Evolutionary conservation across 345 rosid species (phyloP), one percentile per base, ranked within the genome.

Genomic region (Cardiospermum halicacabum): DNA sequence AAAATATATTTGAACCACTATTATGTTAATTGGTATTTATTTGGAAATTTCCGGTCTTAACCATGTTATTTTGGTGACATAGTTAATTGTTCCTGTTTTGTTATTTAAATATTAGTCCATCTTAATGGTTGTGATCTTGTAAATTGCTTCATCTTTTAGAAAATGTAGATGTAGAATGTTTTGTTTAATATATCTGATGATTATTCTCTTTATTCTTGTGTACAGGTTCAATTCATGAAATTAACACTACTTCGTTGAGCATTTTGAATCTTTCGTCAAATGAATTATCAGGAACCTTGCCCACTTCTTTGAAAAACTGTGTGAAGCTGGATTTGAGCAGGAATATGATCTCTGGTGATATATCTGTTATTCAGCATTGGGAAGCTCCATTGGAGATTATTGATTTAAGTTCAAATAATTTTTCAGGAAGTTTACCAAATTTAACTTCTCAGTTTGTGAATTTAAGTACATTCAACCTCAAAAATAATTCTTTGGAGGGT

Each of bases 321-420:
- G 34, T 71, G 10, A 74, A 58, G 12, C 42, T 88, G 69, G 98
- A 92, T 82, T 68, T 92, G 66, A 92, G 96, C 71, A 75, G 82
- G 76, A 92, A 92, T 75, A 72, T 51, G 75, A 78, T 92, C 71
- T 77, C 82, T 22, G 91, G 83, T 30, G 81, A 88, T 34, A 61
- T 86, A 48, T 85, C 91, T 49, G 75, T 77, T 59, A 21, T 88
- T 67, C 77, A 70, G 68, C 58, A 83, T 18, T 92, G 97, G 98
- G 82, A 78, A 73, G 86, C 85, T 49, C 71, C 80, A 61, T 72
- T 85, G 21, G 88, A 86, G 71, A 47, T 71, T 77, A 78, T 93
- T 62, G 97, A 93, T 81, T 74, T 93, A 81, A 88, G 98, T 73
- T 85, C 94, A 39, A 93, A 93, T 74, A 72, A 73, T 13, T 80